Conservation (phyloP, 192 early-diverging fungal species). For the Coemansia reversa region DNA sequence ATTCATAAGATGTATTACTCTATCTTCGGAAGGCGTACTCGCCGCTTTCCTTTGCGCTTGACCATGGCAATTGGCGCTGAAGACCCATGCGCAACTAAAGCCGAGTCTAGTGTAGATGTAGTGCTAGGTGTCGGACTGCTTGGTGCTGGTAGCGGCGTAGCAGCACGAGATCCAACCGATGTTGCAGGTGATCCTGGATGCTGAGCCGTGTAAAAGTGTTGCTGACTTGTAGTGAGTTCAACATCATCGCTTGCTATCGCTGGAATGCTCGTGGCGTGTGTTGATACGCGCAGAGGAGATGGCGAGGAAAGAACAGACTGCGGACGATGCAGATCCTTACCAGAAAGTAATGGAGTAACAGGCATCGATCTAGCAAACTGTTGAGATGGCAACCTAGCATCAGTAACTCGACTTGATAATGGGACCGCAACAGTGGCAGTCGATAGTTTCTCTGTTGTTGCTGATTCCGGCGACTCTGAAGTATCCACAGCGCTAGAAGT, state of each 20-base stretch:
- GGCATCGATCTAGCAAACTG: constrained; percentile 9
- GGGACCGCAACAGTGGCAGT: no score
- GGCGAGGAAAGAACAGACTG: constrained; percentile 4
- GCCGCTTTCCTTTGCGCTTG: constrained; percentile 54
- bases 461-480: no score
- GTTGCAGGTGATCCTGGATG: no score
- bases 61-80: constrained; percentile 17
- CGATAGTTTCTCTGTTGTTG: no score
- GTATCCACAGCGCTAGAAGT: neutral
- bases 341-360: neutral
- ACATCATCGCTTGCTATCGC: neutral
- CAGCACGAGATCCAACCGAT: constrained; percentile 1
- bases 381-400: neutral
- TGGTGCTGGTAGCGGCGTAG: constrained; percentile 11
- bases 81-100: neutral
- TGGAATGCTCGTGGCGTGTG: neutral
- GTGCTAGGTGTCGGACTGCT: constrained; percentile 12
- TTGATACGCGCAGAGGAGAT: constrained; percentile 12
- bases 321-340: no score
- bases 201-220: no score
- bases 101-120: constrained; percentile 8
- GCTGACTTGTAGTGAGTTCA: neutral
- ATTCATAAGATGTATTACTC: constrained; percentile 13
- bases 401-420: neutral
- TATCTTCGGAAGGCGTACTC: constrained; percentile 46